These are phyloP conservation scores for Plasmodium relictum DNA, from an alignment of 169 alveolate genomes.

Conservation along the genomic window DNA sequence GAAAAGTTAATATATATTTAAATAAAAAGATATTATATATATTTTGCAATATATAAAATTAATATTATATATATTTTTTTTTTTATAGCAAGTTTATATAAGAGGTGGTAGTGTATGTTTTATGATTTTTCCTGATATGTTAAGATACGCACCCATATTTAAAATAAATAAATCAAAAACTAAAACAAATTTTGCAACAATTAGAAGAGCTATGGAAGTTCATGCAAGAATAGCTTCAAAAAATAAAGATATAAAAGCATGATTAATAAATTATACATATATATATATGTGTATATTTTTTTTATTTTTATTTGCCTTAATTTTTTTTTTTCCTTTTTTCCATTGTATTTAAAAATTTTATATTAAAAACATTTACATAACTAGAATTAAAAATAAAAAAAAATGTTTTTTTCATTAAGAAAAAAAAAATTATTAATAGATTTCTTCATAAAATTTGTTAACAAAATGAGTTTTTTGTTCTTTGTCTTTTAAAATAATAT, in stretches of 20 bases:
- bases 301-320: neutral
- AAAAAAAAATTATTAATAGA: too few relatives aligned
- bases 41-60: neutral
- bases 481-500: too few relatives aligned
- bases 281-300: neutral
- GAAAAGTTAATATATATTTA: neutral
- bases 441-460: too few relatives aligned
- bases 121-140: conserved; percentile 98
- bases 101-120: conserved; percentile 97
- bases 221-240: conserved; percentile 83
- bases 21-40: neutral
- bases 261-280: neutral
- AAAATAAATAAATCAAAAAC: conserved; percentile 87
- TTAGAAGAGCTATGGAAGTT: conserved; percentile 85
- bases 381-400: neutral
- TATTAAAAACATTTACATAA: neutral
- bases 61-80: neutral
- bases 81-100: conserved; percentile 89
- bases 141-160: conserved; percentile 99
- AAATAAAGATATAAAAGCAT: conserved; percentile 64
- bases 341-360: neutral
- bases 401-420: too few relatives aligned
- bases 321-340: neutral
- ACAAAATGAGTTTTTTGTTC: too few relatives aligned
- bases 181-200: conserved; percentile 84